Evolutionary conservation across 768 basidiomycete genomes (phyloP).

Genomic region (Boletus patriciae): DNA sequence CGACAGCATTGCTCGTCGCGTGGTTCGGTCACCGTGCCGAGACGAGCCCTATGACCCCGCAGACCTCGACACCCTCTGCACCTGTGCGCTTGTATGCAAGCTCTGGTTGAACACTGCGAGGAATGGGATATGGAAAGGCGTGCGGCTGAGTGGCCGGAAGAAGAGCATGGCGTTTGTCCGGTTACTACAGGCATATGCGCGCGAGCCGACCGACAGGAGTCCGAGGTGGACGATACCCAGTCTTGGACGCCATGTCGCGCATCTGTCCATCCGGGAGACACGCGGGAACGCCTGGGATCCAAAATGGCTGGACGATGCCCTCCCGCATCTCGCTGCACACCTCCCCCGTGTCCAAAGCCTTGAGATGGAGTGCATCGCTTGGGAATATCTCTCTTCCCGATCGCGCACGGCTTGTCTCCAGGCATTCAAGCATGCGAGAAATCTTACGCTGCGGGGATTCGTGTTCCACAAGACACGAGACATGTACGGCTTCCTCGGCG

Average conservation of each 20-base stretch:
- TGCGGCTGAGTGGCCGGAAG: slow-evolving; percentile 19
- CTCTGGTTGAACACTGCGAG: slow-evolving; percentile 30
- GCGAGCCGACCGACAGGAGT: slow-evolving; percentile 27
- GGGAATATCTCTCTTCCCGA: slow-evolving; percentile 33
- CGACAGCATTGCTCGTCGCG: slow-evolving; percentile 22
- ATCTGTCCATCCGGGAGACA: slow-evolving; percentile 30
- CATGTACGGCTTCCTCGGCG: slow-evolving; percentile 29
- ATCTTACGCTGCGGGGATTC: slow-evolving; percentile 26
- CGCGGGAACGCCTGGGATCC: slow-evolving; percentile 35
- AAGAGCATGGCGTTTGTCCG: slow-evolving; percentile 23
- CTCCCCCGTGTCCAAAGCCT: slow-evolving; percentile 23
- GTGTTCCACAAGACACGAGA: slow-evolving; percentile 28
- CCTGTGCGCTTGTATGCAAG: slow-evolving; percentile 33
- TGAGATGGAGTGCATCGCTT: slow-evolving; percentile 32
- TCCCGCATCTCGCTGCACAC: slow-evolving; percentile 25
- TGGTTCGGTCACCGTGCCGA: slow-evolving; percentile 7
- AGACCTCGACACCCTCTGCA: slow-evolving; percentile 21
- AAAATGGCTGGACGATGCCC: slow-evolving; percentile 32
- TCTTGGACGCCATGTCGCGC: slow-evolving; percentile 52
- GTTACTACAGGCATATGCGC: slow-evolving; percentile 20
- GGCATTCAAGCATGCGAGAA: slow-evolving; percentile 22
- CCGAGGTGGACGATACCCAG: slow-evolving; percentile 45
- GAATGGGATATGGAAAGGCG: slow-evolving; percentile 21
- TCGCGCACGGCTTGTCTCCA: slow-evolving; percentile 28
- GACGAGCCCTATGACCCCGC: slow-evolving; percentile 15